Evolutionary conservation across 2,329 filamentous ascomycete genomes (phyloP).

Genomic region (Phaeomoniella chlamydospora): DNA sequence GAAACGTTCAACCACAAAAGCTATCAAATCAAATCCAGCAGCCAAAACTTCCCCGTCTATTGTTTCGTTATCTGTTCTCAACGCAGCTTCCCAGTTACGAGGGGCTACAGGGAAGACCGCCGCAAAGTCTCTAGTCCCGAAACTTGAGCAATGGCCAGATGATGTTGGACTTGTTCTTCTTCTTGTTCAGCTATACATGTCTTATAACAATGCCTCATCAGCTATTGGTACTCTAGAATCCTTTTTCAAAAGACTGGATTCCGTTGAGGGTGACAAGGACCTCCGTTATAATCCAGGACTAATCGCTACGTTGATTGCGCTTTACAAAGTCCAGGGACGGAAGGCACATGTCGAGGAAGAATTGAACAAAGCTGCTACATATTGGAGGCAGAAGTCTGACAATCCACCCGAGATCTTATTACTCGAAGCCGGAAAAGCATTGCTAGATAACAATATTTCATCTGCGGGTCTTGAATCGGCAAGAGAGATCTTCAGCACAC

Average conservation of each 20-base stretch:
- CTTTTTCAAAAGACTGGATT: conserved; percentile 59
- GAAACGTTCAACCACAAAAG: conserved; percentile 31
- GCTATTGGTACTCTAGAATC: conserved; percentile 63
- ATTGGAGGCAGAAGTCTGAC: conserved; percentile 59
- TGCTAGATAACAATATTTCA: conserved; percentile 26
- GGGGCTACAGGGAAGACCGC: conserved; percentile 50
- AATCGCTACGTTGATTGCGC: conserved; percentile 61
- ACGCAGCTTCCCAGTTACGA: conserved; percentile 57
- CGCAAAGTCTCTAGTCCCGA: conserved; percentile 52
- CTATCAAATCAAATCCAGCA: conserved; percentile 29
- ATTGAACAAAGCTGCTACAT: conserved; percentile 61
- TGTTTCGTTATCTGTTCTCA: conserved; percentile 46
- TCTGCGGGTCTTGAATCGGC: conserved; percentile 58
- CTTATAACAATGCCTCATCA: conserved; percentile 54
- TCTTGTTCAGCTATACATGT: conserved; percentile 66
- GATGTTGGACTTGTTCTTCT: conserved; percentile 72
- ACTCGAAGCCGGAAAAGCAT: not conserved
- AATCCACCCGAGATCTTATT: conserved; percentile 23
- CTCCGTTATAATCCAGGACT: conserved; percentile 74
- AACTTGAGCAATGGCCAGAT: conserved; percentile 59
- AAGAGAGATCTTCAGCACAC: conserved; percentile 60
- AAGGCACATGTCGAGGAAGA: conserved; percentile 57
- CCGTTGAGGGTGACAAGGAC: conserved; percentile 41
- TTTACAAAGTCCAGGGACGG: conserved; percentile 66
- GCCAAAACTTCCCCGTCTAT: conserved; percentile 35